Evolutionary conservation across 805 yeast genomes (phyloP), one percentile per base, ranked within the genome.

Genomic region (Starmerella riodocensis): DNA sequence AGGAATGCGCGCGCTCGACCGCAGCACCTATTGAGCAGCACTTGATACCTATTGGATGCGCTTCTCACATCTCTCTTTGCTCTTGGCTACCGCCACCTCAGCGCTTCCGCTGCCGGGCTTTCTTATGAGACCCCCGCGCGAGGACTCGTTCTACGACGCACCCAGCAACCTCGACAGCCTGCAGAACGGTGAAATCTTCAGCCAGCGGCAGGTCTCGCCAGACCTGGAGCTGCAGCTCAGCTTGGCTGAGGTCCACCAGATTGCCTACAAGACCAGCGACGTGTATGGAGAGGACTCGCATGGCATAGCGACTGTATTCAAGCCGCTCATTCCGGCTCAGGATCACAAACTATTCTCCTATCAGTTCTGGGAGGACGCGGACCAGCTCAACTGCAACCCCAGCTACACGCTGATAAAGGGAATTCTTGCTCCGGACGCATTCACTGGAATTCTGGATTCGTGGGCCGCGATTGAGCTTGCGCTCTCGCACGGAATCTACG

Each of bases 321-420:
- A 31, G 18, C 48, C 46, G n/a, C 13, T 26, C 3, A 35, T 25
- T 26, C 21, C 31, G n/a, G 20, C 22, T 19, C 6, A 9, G 11
- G 32, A 37, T 11, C 32, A 36, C 19, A 19, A 20, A 20, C 28
- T 37, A 11, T 19, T 37, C 23, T 37, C 41, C 6, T 53, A 45
- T 39, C 52, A 51, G 35, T 32, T 46, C 26, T 46, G 46, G 30
- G 55, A 53, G 39, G 59, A 55, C 36, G 39, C 57, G 11, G 41
- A 47, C 14, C 46, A 41, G 35, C 36, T 49, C 27, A 47, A 47
- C 29, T 54, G 58, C 40, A 53, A 54, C 21, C 59, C 59, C 12
- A 52, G 56, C 8, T 54, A 51, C 40, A 32, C 47, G 14, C 22
- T 53, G 29, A 29, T 23, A 16, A 34, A 31, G 13, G 37, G 34